phyloP scores from a whole-genome alignment of 768 basidiomycete species.

The Xanthoconium purpureum region DNA sequence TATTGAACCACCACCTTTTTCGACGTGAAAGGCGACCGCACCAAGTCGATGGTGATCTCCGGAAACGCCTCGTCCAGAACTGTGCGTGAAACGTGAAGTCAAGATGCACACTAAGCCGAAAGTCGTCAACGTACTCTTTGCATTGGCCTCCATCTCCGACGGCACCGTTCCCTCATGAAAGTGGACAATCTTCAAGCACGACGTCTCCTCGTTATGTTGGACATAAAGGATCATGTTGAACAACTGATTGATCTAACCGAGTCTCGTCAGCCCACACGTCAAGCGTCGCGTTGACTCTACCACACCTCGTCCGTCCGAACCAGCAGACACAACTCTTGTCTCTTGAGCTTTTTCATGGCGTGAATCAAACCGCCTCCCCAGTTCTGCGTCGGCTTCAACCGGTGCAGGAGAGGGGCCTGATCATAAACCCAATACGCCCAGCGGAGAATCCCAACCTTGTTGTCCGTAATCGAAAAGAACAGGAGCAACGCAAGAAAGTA shows the following conservation, averaged over 20 bases:
- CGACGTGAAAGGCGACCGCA: slow-evolving; percentile 22
- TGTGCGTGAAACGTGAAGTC: slow-evolving; percentile 15
- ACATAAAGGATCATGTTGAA: slow-evolving; percentile 69
- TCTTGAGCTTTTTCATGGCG: slow-evolving; percentile 44
- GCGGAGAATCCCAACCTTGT: slow-evolving; percentile 52
- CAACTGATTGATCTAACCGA: slow-evolving; percentile 56
- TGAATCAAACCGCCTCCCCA: slow-evolving; percentile 45
- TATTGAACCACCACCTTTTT: not conserved
- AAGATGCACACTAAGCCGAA: not conserved
- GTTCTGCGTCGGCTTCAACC: slow-evolving; percentile 33
- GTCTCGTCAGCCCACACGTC: not conserved
- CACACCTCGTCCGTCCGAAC: slow-evolving; percentile 65
- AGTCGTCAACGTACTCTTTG: slow-evolving; percentile 45
- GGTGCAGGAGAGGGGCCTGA: slow-evolving; percentile 50
- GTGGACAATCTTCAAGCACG: slow-evolving; percentile 65
- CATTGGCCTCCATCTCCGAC: slow-evolving; percentile 70
- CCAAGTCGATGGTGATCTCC: slow-evolving; percentile 59
- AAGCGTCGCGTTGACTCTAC: not conserved
- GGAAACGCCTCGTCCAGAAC: slow-evolving; percentile 65
- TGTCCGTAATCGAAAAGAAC: slow-evolving; percentile 49
- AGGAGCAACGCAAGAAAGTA: slow-evolving; percentile 53
- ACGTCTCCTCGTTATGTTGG: slow-evolving; percentile 64
- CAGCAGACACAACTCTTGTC: slow-evolving; percentile 57
- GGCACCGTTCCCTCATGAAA: slow-evolving; percentile 59
- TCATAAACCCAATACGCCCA: slow-evolving; percentile 63